Evolutionary conservation across 2,329 filamentous ascomycete species (phyloP), one percentile per base, ranked within the genome.

Genomic region (Aspergillus felis): DNA sequence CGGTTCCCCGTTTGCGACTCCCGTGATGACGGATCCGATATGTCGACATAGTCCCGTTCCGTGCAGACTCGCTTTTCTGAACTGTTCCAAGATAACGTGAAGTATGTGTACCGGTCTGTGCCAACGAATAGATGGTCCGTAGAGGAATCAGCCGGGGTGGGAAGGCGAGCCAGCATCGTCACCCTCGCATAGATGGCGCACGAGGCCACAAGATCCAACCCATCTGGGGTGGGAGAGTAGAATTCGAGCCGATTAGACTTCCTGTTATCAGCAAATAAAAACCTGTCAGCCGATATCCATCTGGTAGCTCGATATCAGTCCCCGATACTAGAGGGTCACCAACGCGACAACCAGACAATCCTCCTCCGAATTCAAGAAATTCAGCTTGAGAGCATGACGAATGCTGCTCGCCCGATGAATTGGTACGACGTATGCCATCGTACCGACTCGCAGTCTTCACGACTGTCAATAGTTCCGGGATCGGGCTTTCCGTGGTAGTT

Each of bases 391-490:
- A 14, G 92, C 93, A 83, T 96, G 90, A 55, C 92, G 87, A 62
- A 97, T 87, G 78, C 91, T 96, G 73, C 91, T 97, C 25, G 94
- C 89, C 67, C 87, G 84, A 75, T 99, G 94, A 57, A 99, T 94
- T 42, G 94, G 92, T 60, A 91, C 92, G 68, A 99, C 81, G 74
- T 97, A 99, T 53, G 94, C 90, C 94, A 99, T 99, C 5, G 14
- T 47, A 24, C 24, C 8, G 22, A 14, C 20, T 47, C 22, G 12
- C 7, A 27, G 20, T 25, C 20, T 14, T 27, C 44, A 14, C 10
- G 44, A 27, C 44, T 47, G 10, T 24, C 44, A 47, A 47, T 7
- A 20, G 20, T 27, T 17, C 44, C 22, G 22, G 44, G 14, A 24
- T 24, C 10, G 20, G 22, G 44, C 44, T 14, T 27, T 47, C 27